Percentiles rank a stretch among this genome's conserved stretches.
Conservation (phyloP, 164 flowering plant species). For the Macadamia integrifolia region DNA sequence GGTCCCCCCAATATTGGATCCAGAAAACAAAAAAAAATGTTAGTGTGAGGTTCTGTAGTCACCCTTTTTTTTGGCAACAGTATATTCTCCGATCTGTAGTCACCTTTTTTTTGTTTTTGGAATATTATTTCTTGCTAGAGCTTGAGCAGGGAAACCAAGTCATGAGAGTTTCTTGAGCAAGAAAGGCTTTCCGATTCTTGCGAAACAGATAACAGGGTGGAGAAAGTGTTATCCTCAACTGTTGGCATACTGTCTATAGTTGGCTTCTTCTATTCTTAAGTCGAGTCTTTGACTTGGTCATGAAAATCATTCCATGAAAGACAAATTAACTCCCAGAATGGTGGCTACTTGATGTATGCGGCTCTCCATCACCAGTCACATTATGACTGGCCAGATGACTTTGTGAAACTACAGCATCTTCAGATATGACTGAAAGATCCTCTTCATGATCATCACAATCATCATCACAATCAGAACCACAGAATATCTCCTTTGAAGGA, state of each 20-base stretch:
- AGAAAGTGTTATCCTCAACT: conserved; percentile 10
- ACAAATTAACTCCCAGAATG: conserved; percentile 7
- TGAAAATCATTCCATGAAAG: background rate
- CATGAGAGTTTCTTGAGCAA: background rate
- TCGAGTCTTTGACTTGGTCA: background rate
- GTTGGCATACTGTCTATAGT: conserved; percentile 2
- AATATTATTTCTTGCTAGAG: background rate
- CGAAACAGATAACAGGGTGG: conserved; percentile 9
- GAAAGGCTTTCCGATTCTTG: conserved; percentile 1
- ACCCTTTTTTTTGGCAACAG: background rate
- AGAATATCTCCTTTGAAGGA: background rate
- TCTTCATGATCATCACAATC: conserved; percentile 1
- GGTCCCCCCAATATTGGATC: background rate
- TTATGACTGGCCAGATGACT: background rate
- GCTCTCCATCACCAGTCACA: background rate
- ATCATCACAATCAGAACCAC: conserved; percentile 4
- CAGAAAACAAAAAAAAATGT: background rate
- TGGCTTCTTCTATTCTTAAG: background rate
- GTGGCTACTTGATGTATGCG: background rate
- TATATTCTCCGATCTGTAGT: background rate
- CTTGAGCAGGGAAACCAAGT: background rate
- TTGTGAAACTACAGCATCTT: background rate
- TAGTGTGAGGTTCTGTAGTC: background rate
- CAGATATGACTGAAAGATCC: background rate
- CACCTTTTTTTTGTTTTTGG: background rate